Evolutionary conservation across 306 rosid species (phyloP), one percentile per base, ranked within the genome.

Genomic region (Erythrophleum fordii): DNA sequence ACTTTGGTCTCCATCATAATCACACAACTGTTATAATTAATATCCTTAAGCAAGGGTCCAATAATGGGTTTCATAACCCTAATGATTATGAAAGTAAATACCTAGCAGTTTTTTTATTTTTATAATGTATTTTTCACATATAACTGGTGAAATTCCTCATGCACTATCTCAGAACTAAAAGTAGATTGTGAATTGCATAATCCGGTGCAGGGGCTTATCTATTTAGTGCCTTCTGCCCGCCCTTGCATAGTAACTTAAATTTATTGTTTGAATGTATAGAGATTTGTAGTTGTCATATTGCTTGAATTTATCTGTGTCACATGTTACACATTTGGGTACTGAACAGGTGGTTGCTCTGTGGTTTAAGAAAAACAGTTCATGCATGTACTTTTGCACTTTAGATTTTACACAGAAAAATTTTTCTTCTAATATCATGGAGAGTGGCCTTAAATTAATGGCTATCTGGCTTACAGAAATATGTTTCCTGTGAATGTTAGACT

Each of bases 401-500:
- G 12, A 6, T 16, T 17, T 64, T 64, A 14, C 44, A 1, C 34
- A 31, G 65, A 23, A 59, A 2, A 3, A 11, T 60, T 60, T 62
- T 29, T 53, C 26, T 81, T 71, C 25, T 28, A 58, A 66, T 72
- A 41, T 67, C 45, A 58, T 48, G 61, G 31, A 16, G 17, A 26
- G 69, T 14, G 49, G 28, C 68, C 71, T 73, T 58, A 73, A 66
- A 31, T 28, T 45, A 44, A 49, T 73, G 70, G 64, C 46, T 52
- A 74, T 61, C 76, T 76, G 76, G 48, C 67, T 82, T 70, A 37
- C 41, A 2, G 8, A 55, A 75, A 79, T 48, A 45, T 78, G 28
- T 79, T 48, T 46, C 55, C 45, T 71, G 48, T 76, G 79, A 31
- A 85, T 74, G 69, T 70, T 65, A 29, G 65, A 70, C 72, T 76